Evolutionary conservation across 225 moss, liverwort and hornwort genomes (phyloP), one percentile per base, ranked within the genome.

Genomic region (Marchantia paleacea): DNA sequence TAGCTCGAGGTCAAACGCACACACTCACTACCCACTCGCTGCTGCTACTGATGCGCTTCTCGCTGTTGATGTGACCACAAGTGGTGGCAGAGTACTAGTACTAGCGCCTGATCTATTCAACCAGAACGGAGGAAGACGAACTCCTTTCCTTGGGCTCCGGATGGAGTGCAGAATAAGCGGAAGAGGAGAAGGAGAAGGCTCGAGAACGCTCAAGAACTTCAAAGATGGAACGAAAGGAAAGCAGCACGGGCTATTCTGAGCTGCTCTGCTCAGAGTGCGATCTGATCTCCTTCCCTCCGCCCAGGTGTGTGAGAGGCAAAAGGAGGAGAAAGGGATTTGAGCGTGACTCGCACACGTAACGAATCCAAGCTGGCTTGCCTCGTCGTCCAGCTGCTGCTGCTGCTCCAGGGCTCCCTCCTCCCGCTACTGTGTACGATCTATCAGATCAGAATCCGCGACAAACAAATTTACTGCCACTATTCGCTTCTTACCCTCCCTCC

Each of bases 331-430:
- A 31, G 49, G 7, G 72, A 19, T 7, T 16, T 19, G 9, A 24
- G 28, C 74, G 2, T 28, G 52, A 24, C 52, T 54, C 74, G 74
- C 53, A 55, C 74, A 74, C 74, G 74, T 52, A 74, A 74, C 52
- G 74, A 74, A 74, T 74, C 74, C 74, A 74, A 74, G 53, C 52
- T 74, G 74, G 52, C 18, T 22, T 39, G 8, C 26, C 66, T 67
- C 26, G 29, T 29, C 68, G 12, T 68, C 68, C 39, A 2, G 39
- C 39, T 39, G 39, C 39, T 68, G 29, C 69, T 57, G 13, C 57
- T 13, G 57, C 19, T 13, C 19, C 14, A 13, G 19, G 19, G 57
- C 57, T 57, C 57, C 19, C 57, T 57, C 57, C 57, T 57, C 57
- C 57, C 2, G 39, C 39, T 39, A 39, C 39, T 70, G 47, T 20